Base-by-base conservation (phyloP, 306 rosid genomes). In the Sophora flavescens region DNA sequence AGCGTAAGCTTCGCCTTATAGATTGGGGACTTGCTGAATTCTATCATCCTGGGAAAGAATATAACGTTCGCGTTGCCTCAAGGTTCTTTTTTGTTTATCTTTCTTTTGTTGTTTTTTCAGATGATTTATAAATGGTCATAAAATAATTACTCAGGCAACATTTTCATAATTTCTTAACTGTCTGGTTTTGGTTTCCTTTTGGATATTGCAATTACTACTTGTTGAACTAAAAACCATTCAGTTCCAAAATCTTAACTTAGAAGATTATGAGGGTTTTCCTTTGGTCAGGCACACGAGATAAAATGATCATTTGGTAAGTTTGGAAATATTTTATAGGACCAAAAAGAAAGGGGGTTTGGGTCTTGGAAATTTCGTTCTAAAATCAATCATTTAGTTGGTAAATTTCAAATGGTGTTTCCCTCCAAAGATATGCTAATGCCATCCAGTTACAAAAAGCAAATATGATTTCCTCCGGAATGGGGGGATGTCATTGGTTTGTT, bases 11-110 rank as follows among this genome's bases (percentile, higher is more conserved):
- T 67, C 88, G 90, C 68, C 88, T 87, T 39, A 84, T 87, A 73
- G 88, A 84, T 47, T 84, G 88, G 88, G 88, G 88, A 1, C 88
- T 84, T 81, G 88, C 90, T 39, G 90, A 84, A 58, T 87, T 84
- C 78, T 84, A 87, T 78, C 90, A 87, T 71, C 88, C 88, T 60
- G 88, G 84, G 18, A 84, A 84, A 79, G 88, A 84, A 39, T 87
- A 84, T 72, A 84, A 87, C 72, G 90, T 87, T 73, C 90, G 88
- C 12, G 88, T 87, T 70, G 88, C 90, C 68, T 87, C 90, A 76
- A 87, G 88, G 90, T 87, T 68, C 45, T 51, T 44, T 59, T 75
- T 1, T 68, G 12, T 52, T 8, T 63, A 22, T 71, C 45, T 81
- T 45, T 54, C 36, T 45, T 33, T 70, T 65, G 9, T 53, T 73